These are phyloP conservation scores for Russula emetica DNA, from an alignment of 768 basidiomycete species.

Conservation along the genomic window DNA sequence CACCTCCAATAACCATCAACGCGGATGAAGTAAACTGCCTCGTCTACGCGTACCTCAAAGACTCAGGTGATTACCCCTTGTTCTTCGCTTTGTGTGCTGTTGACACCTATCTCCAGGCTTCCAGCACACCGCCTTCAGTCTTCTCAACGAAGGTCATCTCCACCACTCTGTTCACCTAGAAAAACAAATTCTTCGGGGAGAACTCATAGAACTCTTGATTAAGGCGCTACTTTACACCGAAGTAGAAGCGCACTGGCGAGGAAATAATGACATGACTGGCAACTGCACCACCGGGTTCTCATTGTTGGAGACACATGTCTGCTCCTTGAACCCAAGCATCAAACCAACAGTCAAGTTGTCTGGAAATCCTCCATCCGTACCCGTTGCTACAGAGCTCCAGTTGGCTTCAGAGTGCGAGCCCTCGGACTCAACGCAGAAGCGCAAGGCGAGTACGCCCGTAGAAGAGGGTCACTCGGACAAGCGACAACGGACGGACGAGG, in stretches of 20 bases:
- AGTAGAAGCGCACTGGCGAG: constrained; percentile 79
- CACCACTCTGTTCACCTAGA: constrained; percentile 63
- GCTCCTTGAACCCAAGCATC: constrained; percentile 48
- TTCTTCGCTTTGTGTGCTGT: neutral
- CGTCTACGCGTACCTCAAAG: constrained; percentile 78
- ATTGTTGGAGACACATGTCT: constrained; percentile 69
- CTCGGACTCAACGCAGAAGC: constrained; percentile 19
- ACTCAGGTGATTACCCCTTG: constrained; percentile 55
- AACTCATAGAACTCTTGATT: constrained; percentile 72
- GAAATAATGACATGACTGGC: constrained; percentile 47
- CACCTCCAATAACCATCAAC: constrained; percentile 54
- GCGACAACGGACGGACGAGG: constrained; percentile 50
- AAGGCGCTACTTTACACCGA: constrained; percentile 79
- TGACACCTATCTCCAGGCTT: constrained; percentile 50
- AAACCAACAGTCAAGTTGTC: constrained; percentile 27
- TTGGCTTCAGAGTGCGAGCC: neutral
- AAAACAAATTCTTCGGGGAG: constrained; percentile 76
- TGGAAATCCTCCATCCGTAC: constrained; percentile 10
- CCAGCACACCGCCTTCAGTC: constrained; percentile 74
- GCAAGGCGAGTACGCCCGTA: constrained; percentile 30
- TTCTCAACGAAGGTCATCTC: constrained; percentile 68
- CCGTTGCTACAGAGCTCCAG: neutral
- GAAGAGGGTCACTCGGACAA: constrained; percentile 56
- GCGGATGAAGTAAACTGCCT: constrained; percentile 84
- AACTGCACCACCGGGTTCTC: constrained; percentile 71